Conservation (phyloP, 495 filamentous ascomycete genomes). For the Acidomyces sp. region DNA sequence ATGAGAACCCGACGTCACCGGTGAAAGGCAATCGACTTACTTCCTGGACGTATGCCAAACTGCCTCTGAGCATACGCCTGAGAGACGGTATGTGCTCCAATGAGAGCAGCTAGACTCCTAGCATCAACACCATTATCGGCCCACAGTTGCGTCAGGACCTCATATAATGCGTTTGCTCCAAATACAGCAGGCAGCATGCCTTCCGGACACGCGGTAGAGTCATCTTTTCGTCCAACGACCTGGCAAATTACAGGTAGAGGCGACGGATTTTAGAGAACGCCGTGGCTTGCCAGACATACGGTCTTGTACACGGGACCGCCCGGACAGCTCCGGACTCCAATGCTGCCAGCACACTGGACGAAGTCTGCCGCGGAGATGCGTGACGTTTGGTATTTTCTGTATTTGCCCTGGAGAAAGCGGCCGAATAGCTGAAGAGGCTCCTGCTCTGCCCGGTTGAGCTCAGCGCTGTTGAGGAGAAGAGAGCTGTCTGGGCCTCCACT, state of each 20-base stretch:
- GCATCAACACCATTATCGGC: slow-evolving; percentile 37
- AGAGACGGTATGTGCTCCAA: slow-evolving; percentile 38
- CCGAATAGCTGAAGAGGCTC: slow-evolving; percentile 13
- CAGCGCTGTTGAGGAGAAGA: slow-evolving; percentile 18
- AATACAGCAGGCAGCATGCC: slow-evolving; percentile 28
- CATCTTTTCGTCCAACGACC: slow-evolving; percentile 32
- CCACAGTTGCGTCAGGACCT: slow-evolving; percentile 33
- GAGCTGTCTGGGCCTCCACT: slow-evolving; percentile 22
- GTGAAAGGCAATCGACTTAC: too few species aligned
- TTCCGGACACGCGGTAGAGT: slow-evolving; percentile 18
- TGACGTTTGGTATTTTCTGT: slow-evolving; percentile 19
- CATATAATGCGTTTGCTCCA: slow-evolving; percentile 18
- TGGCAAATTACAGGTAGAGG: too few species aligned
- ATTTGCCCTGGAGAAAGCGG: slow-evolving; percentile 13
- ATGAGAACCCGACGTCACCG: too few species aligned
- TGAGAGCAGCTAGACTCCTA: slow-evolving; percentile 34
- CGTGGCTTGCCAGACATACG: slow-evolving; percentile 14
- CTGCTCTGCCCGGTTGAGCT: slow-evolving; percentile 21
- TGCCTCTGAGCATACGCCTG: slow-evolving; percentile 34
- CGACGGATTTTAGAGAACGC: too few species aligned
- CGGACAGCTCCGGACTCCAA: slow-evolving; percentile 21
- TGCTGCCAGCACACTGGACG: slow-evolving; percentile 22
- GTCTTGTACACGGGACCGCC: neutral
- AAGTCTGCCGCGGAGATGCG: slow-evolving; percentile 23
- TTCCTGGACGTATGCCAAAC: too few species aligned